Evolutionary conservation across 352 stramenopile genomes (phyloP).

Genomic region (Aphanomyces cochlioides): DNA sequence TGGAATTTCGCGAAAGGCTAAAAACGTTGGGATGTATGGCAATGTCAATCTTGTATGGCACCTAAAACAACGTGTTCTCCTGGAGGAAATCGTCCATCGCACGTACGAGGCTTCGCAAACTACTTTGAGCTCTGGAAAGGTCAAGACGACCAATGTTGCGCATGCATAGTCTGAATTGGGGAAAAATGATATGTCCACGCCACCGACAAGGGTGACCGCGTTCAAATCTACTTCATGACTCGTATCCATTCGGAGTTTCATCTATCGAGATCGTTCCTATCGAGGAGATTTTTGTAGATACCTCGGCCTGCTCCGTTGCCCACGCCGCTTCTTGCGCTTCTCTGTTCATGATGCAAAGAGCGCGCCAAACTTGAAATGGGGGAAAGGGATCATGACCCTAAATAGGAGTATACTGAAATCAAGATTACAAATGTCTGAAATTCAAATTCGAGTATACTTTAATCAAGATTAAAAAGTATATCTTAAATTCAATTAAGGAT

Average conservation of each 20-base stretch:
- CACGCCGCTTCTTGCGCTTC: slow-evolving; percentile 2
- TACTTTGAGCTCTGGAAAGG: slow-evolving; percentile 54
- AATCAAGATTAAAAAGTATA: not conserved
- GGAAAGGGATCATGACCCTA: not conserved
- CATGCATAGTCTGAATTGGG: slow-evolving; percentile 76
- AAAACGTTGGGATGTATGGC: slow-evolving; percentile 76
- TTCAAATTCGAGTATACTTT: slow-evolving; percentile 17
- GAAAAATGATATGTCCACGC: slow-evolving; percentile 82
- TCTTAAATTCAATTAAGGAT: not conserved
- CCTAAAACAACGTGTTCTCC: no score
- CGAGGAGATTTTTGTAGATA: not conserved
- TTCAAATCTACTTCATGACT: slow-evolving; percentile 14
- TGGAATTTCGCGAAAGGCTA: slow-evolving; percentile 76
- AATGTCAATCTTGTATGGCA: slow-evolving; percentile 76
- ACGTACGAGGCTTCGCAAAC: slow-evolving; percentile 67
- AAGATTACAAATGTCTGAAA: slow-evolving; percentile 1
- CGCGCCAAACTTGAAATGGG: not conserved
- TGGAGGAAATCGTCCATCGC: no score
- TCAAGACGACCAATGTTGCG: slow-evolving; percentile 73
- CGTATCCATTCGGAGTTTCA: slow-evolving; percentile 2
- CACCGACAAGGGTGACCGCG: slow-evolving; percentile 47
- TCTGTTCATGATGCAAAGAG: no score
- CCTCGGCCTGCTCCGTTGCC: slow-evolving; percentile 17
- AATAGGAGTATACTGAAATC: slow-evolving; percentile 3
- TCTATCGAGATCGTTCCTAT: not conserved